Evolutionary conservation across 2,329 filamentous ascomycete genomes (phyloP).

Genomic region (Penicillium expansum): DNA sequence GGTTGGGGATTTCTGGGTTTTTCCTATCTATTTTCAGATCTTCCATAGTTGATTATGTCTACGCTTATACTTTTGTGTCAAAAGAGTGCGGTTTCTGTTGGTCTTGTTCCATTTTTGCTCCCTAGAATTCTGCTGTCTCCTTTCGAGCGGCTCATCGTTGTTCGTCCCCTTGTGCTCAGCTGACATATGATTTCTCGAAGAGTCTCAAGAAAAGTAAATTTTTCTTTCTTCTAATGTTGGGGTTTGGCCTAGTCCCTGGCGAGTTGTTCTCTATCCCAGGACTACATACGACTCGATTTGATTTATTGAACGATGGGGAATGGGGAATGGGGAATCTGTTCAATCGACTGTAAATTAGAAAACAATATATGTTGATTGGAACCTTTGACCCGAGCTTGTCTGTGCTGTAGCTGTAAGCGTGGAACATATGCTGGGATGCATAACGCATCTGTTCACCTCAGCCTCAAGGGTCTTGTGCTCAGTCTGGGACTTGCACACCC

Average conservation of each 20-base stretch:
- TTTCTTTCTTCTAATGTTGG: background rate
- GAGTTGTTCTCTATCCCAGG: background rate
- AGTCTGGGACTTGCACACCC: background rate
- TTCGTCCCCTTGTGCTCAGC: background rate
- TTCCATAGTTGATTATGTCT: conserved; percentile 22
- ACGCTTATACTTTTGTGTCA: conserved; percentile 11
- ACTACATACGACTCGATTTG: background rate
- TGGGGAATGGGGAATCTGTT: too few species aligned
- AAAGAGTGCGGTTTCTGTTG: conserved; percentile 9
- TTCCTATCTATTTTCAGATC: conserved; percentile 15
- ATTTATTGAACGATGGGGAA: background rate
- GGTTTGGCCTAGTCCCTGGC: background rate
- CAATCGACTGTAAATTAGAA: background rate
- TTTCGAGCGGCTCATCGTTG: background rate
- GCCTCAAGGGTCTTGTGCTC: background rate
- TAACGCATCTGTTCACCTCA: background rate
- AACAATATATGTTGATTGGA: background rate
- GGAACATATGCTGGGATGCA: background rate
- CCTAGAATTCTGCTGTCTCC: background rate
- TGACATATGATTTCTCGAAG: background rate
- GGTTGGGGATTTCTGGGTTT: conserved; percentile 23
- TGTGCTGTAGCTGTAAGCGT: background rate
- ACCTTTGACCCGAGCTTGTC: background rate
- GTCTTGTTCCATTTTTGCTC: background rate
- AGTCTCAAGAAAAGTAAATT: conserved; percentile 1